Evolutionary conservation across 305 asterid genomes (phyloP).

Genomic region (Solanum hybrid): DNA sequence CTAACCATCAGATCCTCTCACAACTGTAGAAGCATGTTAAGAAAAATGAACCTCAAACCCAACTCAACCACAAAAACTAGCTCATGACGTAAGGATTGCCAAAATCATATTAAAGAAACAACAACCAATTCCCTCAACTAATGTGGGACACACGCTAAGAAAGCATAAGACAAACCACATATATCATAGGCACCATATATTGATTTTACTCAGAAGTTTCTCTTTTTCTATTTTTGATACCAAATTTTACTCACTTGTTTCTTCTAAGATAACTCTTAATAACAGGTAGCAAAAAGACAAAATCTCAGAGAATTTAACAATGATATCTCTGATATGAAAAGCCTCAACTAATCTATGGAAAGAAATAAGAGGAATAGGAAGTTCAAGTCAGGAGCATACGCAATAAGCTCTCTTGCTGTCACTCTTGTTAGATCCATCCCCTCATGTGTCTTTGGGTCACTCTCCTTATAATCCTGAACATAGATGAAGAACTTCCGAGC

Average conservation of each 20-base stretch:
- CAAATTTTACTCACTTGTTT: not conserved
- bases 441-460: constrained; percentile 79
- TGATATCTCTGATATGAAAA: not conserved
- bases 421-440: constrained; percentile 90
- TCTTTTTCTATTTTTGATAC: not conserved
- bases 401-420: constrained; percentile 66
- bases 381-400: constrained; percentile 33
- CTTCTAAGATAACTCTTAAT: not conserved
- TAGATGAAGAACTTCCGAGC: constrained; percentile 92
- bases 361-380: constrained; percentile 1
- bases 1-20: not conserved
- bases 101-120: not conserved
- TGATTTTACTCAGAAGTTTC: not conserved
- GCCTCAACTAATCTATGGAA: not conserved
- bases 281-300: not conserved
- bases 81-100: not conserved
- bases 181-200: not conserved
- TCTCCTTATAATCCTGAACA: constrained; percentile 81
- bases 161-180: not conserved
- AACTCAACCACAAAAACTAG: not conserved
- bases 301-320: not conserved
- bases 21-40: not conserved
- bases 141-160: not conserved
- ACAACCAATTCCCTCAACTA: not conserved
- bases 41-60: not conserved